phyloP scores from a whole-genome alignment of 306 rosid species.

The Herpetospermum pedunculosum region DNA sequence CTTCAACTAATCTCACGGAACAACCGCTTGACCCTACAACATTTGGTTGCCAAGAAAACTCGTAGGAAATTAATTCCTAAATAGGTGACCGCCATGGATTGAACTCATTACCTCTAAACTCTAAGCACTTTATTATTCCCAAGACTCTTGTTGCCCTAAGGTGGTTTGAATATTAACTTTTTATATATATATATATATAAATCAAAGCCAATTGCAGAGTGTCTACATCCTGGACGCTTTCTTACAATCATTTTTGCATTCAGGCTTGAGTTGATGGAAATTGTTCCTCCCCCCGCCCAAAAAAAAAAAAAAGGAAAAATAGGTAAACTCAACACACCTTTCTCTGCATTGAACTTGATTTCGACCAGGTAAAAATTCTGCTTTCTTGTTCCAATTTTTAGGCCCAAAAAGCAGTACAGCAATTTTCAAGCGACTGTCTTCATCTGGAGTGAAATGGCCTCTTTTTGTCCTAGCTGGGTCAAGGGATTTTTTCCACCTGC shows the following conservation, averaged over 20 bases:
- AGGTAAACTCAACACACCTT: conserved; percentile 37
- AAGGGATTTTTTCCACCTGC: conserved; percentile 83
- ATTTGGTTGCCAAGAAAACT: no score
- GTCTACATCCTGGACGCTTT: neutral
- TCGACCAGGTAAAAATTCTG: conserved; percentile 80
- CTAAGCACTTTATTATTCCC: no score
- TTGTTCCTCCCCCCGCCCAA: neutral
- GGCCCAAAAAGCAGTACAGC: conserved; percentile 89
- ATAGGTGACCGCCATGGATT: no score
- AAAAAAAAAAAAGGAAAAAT: neutral
- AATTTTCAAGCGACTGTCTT: conserved; percentile 60
- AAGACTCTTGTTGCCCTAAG: no score
- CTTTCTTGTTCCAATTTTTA: conserved; percentile 73
- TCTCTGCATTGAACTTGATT: conserved; percentile 92
- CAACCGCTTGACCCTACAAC: no score
- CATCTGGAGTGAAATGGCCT: conserved; percentile 65
- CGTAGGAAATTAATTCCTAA: no score
- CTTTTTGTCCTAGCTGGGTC: conserved; percentile 53
- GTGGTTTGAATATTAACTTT: no score
- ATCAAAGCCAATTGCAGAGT: neutral
- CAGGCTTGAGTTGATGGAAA: neutral
- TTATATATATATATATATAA: neutral
- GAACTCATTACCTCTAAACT: no score
- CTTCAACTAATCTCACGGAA: no score
- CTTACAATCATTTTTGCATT: neutral